A percentile compares a stretch with the other conserved stretches of the same genome.
phyloP scores from a whole-genome alignment of 2,329 filamentous ascomycete genomes.

The Colletotrichum siamense region DNA sequence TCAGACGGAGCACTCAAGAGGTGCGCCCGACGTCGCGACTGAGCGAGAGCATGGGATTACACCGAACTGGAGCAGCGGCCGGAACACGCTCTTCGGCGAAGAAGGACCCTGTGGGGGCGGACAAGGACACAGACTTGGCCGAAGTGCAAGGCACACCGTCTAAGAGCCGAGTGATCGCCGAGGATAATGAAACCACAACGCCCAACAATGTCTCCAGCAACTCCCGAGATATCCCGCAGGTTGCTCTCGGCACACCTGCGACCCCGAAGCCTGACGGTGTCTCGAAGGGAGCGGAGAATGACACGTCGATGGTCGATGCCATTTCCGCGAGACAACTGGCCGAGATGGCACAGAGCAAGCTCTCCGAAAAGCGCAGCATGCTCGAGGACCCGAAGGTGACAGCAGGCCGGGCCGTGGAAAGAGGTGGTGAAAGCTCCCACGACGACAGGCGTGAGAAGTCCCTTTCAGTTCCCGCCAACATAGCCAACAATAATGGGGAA shows the following conservation, averaged over 20 bases:
- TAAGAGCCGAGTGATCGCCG: not conserved
- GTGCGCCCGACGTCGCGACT: conserved; percentile 8
- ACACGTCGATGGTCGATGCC: not conserved
- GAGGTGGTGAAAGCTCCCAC: not conserved
- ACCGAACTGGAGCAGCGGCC: conserved; percentile 1
- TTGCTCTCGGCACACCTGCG: not conserved
- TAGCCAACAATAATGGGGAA: not conserved
- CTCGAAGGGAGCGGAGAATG: not conserved
- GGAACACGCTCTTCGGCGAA: conserved; percentile 5
- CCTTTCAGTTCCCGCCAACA: not conserved
- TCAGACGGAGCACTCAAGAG: conserved; percentile 16
- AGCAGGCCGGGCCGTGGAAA: not conserved
- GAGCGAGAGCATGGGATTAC: not conserved
- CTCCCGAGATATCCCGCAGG: not conserved
- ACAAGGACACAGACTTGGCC: not conserved
- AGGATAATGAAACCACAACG: not conserved
- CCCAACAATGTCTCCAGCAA: not conserved
- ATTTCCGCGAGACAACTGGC: not conserved
- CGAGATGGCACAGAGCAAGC: not conserved
- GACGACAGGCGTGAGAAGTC: not conserved
- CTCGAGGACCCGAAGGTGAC: not conserved
- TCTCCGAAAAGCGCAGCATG: not conserved
- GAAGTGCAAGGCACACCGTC: not conserved
- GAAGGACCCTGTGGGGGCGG: not conserved
- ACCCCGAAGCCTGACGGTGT: not conserved